Evolutionary conservation across 257 asterid genomes (phyloP).

Genomic region (Solanum peruvianum): DNA sequence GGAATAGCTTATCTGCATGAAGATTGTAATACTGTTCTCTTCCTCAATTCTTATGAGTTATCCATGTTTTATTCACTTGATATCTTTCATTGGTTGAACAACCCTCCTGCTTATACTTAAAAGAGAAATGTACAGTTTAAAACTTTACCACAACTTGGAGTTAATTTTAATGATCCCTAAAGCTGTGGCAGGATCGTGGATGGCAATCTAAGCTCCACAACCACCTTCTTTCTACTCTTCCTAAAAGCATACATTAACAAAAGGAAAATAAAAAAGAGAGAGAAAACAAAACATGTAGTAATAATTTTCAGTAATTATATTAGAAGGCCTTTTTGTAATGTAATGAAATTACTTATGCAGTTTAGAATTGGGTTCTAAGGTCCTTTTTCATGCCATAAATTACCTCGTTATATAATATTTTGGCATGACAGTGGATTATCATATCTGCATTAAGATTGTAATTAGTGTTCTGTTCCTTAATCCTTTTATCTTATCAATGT

Average conservation of each 20-base stretch:
- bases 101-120: background rate
- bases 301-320: background rate
- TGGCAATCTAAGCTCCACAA: background rate
- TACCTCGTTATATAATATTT: background rate
- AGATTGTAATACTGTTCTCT: slow-evolving; percentile 51
- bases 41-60: background rate
- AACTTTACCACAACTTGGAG: background rate
- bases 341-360: background rate
- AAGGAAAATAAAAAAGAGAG: background rate
- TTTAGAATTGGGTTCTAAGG: background rate
- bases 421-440: background rate
- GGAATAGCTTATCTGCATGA: slow-evolving; percentile 97
- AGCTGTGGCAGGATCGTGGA: background rate
- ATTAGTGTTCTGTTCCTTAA: background rate
- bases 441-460: background rate
- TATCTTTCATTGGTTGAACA: background rate
- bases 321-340: background rate
- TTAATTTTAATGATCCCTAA: background rate
- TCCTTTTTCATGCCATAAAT: background rate
- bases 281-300: background rate
- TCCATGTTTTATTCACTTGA: background rate
- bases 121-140: background rate
- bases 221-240: background rate
- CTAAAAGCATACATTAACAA: background rate
- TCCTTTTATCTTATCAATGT: background rate